These are phyloP conservation scores for Globisporangium nodosum DNA, from an alignment of 352 stramenopile genomes.

Conservation along the genomic window DNA sequence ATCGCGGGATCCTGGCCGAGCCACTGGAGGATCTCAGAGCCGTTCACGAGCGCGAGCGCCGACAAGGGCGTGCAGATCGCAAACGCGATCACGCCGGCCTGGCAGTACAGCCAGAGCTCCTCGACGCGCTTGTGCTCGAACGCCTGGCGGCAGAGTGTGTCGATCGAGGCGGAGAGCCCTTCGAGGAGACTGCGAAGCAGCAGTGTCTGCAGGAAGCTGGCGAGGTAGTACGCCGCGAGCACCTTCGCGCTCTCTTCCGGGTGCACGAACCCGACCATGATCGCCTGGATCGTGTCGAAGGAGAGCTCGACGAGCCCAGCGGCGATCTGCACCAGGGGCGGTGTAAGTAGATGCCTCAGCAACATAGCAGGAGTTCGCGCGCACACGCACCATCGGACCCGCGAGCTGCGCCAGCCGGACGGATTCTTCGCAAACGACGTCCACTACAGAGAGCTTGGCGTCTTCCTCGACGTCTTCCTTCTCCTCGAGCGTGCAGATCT, in stretches of 20 bases:
- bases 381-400: slow-evolving; percentile 13
- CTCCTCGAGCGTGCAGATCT: no score
- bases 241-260: slow-evolving; percentile 28
- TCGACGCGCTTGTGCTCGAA: slow-evolving; percentile 21
- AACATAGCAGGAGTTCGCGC: background rate
- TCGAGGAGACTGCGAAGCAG: slow-evolving; percentile 16
- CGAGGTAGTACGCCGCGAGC: slow-evolving; percentile 21
- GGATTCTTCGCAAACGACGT: no score
- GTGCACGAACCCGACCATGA: slow-evolving; percentile 31
- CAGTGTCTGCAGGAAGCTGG: slow-evolving; percentile 15
- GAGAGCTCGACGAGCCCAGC: slow-evolving; percentile 33
- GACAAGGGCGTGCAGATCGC: slow-evolving; percentile 13
- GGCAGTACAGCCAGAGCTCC: slow-evolving; percentile 39
- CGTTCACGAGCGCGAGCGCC: slow-evolving; percentile 15
- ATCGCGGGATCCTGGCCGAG: slow-evolving; percentile 33
- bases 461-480: no score
- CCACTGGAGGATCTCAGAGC: slow-evolving; percentile 14
- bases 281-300: slow-evolving; percentile 25
- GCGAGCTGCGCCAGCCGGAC: slow-evolving; percentile 10
- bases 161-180: slow-evolving; percentile 22
- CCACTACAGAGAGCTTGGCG: no score
- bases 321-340: slow-evolving; percentile 12
- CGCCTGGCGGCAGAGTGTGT: slow-evolving; percentile 34
- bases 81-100: slow-evolving; percentile 26
- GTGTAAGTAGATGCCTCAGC: background rate